Evolutionary conservation across 257 asterid species (phyloP), one percentile per base, ranked within the genome.

Genomic region (Solanum tarijense): DNA sequence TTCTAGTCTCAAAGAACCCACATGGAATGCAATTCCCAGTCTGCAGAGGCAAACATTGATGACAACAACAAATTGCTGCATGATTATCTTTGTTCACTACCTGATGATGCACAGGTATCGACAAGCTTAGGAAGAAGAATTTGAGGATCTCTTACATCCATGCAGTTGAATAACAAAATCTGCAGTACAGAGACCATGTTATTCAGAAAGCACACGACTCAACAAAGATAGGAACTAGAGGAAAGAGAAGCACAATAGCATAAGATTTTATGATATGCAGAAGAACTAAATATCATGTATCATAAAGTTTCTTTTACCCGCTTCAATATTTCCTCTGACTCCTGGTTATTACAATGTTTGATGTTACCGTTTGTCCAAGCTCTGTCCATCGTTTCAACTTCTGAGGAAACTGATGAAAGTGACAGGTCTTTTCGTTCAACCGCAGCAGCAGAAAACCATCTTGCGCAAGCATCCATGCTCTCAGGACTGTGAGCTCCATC

Each of bases 401-500:
- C 89, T 9, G 88, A 71, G 35, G 91, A 38, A 60, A 83, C 87
- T 16, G 89, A 76, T 35, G 91, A 87, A 83, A 75, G 71, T 76
- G 91, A 76, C 38, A 88, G 87, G 55, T 83, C 58, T 34, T 88
- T 90, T 88, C 71, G 90, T 75, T 90, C 93, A 90, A 93, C 91
- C 76, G 89, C 93, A 85, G 92, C 94, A 83, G 92, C 88, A 43
- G 97, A 93, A 89, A 92, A 96, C 99, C 99, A 96, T 88, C 88
- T 94, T 48, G 98, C 98, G 25, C 99, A 96, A 68, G 98, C 99
- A 89, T 96, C 97, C 94, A 95, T 93, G 92, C 99, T 96, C 90
- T 96, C 99, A 73, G 99, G 99, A 91, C 98, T 96, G 89, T 96
- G 99, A 89, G 99, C 99, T 89, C 99, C 99, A 87, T 96, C 99